Base-by-base conservation (phyloP, 371 early-diverging fungal genomes). In the Mortierella sp. region DNA sequence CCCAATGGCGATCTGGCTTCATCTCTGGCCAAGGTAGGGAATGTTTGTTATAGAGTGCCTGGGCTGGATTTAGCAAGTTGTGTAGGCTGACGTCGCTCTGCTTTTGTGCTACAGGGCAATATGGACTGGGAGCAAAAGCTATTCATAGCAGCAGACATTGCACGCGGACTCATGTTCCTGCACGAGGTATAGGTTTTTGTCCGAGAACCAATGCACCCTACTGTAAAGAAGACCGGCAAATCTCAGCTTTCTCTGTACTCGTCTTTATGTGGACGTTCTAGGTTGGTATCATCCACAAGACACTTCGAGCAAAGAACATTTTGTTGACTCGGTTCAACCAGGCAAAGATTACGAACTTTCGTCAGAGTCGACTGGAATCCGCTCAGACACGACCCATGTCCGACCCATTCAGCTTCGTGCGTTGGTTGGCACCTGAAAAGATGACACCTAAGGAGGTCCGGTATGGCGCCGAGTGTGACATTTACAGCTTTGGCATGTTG, bases 371-470 rank as follows among this genome's bases (percentile, higher is more conserved):
- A 31, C 50, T 73, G 23, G 75, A 70, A 41, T 50, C 51, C 6
- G 66, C 66, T 4, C 60, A 55, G 28, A 73, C 79, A 19, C 65
- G 64, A n/a, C 70, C 63, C 55, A 79, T 79, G 66, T 73, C 70
- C 23, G 79, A 61, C 46, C 75, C 62, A 17, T 73, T 70, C 59
- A 73, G 68, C 41, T 69, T 60, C 55, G 73, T 73, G 28, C 79
- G 79, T 26, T 79, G 79, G 79, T 48, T 79, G 37, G 70, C 75
- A 6, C 79, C 79, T 3, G 79, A 79, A 46, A 79, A 79, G 53
- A 72, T 79, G 73, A 66, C 54, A 3, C 67, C 58, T 34, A 57
- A 63, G 34, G 73, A 67, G 14, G 63, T 61, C 17, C 62, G 73
- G 30, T 73, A 73, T 32, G 68, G 73, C 4, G 48, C 73, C 17